These are phyloP conservation scores for Licmophora abbreviata DNA, from an alignment of 108 stramenopile genomes.

Conservation along the genomic window DNA sequence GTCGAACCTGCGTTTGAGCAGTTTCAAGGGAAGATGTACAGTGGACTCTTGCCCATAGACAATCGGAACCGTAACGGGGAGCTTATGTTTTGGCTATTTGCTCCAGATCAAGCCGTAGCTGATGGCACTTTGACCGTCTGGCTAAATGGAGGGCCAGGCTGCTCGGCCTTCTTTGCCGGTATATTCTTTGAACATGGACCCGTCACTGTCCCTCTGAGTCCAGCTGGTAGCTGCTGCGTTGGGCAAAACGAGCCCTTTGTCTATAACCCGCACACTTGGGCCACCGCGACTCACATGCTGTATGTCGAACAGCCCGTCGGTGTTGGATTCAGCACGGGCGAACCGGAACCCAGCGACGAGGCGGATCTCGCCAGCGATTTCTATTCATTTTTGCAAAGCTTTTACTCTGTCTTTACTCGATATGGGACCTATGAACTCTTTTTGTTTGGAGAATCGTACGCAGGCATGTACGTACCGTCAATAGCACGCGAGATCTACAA, in stretches of 20 bases:
- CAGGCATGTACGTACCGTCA: constrained; percentile 34
- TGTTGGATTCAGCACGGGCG: constrained; percentile 65
- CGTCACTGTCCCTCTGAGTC: constrained; percentile 17
- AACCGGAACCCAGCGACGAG: constrained; percentile 31
- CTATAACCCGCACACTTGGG: constrained; percentile 29
- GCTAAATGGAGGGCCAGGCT: constrained; percentile 51
- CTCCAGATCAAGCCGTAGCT: constrained; percentile 10
- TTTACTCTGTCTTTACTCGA: constrained; percentile 20
- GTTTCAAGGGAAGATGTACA: constrained; percentile 40
- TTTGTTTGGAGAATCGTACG: constrained; percentile 25
- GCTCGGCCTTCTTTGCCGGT: constrained; percentile 41
- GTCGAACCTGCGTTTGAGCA: constrained; percentile 24
- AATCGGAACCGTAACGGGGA: constrained; percentile 5
- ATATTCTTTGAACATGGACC: constrained; percentile 38
- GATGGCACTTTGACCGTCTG: constrained; percentile 18
- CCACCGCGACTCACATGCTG: constrained; percentile 49
- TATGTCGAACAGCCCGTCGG: constrained; percentile 76
- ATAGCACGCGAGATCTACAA: constrained; percentile 29
- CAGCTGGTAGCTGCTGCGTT: constrained; percentile 16
- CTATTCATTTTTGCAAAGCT: constrained; percentile 40
- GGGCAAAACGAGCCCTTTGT: constrained; percentile 9
- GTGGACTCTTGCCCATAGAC: constrained; percentile 35
- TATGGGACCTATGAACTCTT: constrained; percentile 5
- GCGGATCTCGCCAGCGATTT: constrained; percentile 30
- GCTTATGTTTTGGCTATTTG: constrained; percentile 34